Evolutionary conservation across 1,284 basidiomycete genomes (phyloP).

Genomic region (Ustanciosporium gigantosporum): DNA sequence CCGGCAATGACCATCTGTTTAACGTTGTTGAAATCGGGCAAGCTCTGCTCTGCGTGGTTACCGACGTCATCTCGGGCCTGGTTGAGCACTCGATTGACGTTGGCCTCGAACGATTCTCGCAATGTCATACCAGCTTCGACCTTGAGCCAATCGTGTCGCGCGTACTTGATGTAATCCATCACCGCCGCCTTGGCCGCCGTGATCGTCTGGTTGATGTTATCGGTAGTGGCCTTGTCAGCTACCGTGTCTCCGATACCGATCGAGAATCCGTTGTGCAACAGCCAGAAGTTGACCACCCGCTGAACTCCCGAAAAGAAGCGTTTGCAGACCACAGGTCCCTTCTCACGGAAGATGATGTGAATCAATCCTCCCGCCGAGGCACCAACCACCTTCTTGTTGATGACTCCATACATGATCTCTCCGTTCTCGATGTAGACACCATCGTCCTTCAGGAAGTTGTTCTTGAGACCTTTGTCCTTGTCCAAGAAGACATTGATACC

Average conservation of each 20-base stretch:
- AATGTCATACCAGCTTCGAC: constrained; percentile 88
- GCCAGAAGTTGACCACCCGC: constrained; percentile 95
- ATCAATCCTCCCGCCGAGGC: constrained; percentile 86
- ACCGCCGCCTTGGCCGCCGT: constrained; percentile 71
- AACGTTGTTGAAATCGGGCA: constrained; percentile 99
- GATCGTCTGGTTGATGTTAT: constrained; percentile 80
- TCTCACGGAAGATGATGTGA: constrained; percentile 96
- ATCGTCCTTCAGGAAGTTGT: constrained; percentile 68
- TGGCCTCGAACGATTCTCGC: constrained; percentile 94
- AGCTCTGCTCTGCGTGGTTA: constrained; percentile 88
- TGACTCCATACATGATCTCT: constrained; percentile 90
- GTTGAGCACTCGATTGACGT: constrained; percentile 89
- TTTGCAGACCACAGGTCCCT: constrained; percentile 89
- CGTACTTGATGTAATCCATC: constrained; percentile 55
- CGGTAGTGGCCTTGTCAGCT: constrained; percentile 83
- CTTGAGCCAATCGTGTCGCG: constrained; percentile 57
- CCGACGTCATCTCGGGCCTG: constrained; percentile 93
- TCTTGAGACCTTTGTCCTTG: constrained; percentile 49
- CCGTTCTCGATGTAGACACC: constrained; percentile 97
- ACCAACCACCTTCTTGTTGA: constrained; percentile 98
- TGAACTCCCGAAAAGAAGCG: constrained; percentile 92
- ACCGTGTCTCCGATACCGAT: constrained; percentile 99
- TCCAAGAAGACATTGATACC: constrained; percentile 82
- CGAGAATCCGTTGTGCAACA: constrained; percentile 97
- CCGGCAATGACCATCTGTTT: constrained; percentile 99